Evolutionary conservation across 2,329 filamentous ascomycete species (phyloP).

Genomic region (Clathrospora elynae): DNA sequence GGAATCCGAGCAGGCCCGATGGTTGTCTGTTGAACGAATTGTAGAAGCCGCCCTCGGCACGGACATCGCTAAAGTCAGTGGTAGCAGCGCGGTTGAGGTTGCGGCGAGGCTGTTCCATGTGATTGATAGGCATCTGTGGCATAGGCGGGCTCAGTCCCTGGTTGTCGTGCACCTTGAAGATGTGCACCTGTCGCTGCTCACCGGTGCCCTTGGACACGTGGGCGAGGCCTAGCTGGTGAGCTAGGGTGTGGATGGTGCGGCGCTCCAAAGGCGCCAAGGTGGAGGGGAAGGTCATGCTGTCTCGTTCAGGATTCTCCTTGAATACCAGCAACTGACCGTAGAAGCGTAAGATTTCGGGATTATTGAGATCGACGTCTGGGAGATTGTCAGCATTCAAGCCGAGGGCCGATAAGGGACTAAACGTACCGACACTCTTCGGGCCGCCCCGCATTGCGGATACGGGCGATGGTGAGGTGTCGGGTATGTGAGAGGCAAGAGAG

Average conservation of each 20-base stretch:
- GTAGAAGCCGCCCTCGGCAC: constrained; percentile 75
- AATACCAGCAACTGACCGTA: constrained; percentile 91
- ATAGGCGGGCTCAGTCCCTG: constrained; percentile 65
- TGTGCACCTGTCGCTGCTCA: constrained; percentile 86
- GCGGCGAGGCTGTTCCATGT: constrained; percentile 78
- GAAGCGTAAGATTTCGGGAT: constrained; percentile 82
- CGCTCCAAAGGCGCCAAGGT: constrained; percentile 82
- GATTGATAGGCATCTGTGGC: constrained; percentile 66
- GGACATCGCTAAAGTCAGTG: constrained; percentile 88
- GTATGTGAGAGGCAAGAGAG: constrained; percentile 69
- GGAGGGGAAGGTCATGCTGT: constrained; percentile 82
- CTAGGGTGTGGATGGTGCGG: constrained; percentile 88
- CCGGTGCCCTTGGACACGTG: constrained; percentile 89
- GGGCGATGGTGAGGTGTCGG: constrained; percentile 69
- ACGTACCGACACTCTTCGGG: constrained; percentile 51
- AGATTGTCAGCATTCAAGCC: constrained; percentile 20
- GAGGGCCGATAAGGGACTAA: constrained; percentile 11
- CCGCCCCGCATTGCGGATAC: constrained; percentile 62
- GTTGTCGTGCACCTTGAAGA: constrained; percentile 72
- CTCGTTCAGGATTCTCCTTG: constrained; percentile 76
- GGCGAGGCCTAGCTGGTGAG: constrained; percentile 90
- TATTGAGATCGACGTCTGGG: constrained; percentile 84
- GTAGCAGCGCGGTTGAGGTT: constrained; percentile 93
- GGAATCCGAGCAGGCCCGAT: constrained; percentile 75
- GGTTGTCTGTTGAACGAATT: constrained; percentile 79